Conservation (phyloP, 163 green algal genomes). For the Trebouxia gelatinosa region DNA sequence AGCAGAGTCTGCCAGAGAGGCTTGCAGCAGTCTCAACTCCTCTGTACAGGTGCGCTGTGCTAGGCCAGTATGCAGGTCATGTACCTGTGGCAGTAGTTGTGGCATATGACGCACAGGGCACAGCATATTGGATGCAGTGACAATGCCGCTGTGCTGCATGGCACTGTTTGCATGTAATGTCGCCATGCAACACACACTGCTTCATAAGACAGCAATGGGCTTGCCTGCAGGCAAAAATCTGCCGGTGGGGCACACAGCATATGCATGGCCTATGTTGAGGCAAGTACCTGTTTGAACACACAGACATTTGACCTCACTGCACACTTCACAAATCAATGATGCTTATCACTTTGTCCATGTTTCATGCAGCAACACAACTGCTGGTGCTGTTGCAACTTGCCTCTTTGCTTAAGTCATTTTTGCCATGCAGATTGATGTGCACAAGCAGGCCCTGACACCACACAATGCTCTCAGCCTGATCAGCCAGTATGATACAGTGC, state of each 20-base stretch:
- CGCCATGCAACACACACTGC: not conserved
- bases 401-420: not conserved
- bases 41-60: conserved; percentile 47
- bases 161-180: not conserved
- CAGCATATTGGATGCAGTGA: too few relatives aligned
- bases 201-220: not conserved
- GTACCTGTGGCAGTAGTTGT: not conserved
- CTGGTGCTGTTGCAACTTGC: not conserved
- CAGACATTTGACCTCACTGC: not conserved
- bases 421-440: conserved; percentile 51
- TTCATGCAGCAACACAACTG: not conserved
- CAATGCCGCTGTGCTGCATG: too few relatives aligned
- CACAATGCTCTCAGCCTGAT: conserved; percentile 82
- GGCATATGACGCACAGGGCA: too few relatives aligned
- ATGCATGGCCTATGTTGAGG: not conserved
- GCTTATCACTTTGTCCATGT: too few relatives aligned
- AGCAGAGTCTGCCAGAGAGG: conserved; percentile 64
- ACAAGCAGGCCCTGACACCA: conserved; percentile 69
- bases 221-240: too few relatives aligned
- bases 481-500: conserved; percentile 68
- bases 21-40: conserved; percentile 75
- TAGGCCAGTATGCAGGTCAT: not conserved
- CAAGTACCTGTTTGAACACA: not conserved
- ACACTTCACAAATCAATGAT: not conserved
- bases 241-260: too few relatives aligned